Conservation (phyloP, 805 yeast species). For the Candida fluviatilis region DNA sequence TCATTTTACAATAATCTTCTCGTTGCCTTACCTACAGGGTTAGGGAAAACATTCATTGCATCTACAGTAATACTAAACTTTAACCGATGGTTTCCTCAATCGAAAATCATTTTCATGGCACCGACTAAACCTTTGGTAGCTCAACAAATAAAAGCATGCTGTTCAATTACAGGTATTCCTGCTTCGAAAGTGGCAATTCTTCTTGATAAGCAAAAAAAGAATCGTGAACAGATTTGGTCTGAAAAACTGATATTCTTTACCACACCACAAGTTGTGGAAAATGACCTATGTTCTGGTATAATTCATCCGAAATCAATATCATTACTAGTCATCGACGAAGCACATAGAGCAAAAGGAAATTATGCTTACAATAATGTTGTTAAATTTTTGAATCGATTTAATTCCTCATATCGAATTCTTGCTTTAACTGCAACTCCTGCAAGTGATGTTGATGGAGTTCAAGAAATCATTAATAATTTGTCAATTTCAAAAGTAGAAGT, state of each 20-base stretch:
- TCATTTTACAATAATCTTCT: slow-evolving; percentile 71
- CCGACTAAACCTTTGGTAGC: slow-evolving; percentile 96
- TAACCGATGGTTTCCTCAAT: slow-evolving; percentile 74
- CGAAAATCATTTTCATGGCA: slow-evolving; percentile 90
- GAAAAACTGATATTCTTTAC: slow-evolving; percentile 79
- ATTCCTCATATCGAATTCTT: slow-evolving; percentile 60
- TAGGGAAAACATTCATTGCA: slow-evolving; percentile 96
- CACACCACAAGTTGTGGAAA: slow-evolving; percentile 94
- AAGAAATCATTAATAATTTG: slow-evolving; percentile 72
- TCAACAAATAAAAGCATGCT: slow-evolving; percentile 92
- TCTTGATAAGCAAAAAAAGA: slow-evolving; percentile 51
- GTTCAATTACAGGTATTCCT: slow-evolving; percentile 82
- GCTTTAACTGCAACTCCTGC: slow-evolving; percentile 98
- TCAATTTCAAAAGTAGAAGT: slow-evolving; percentile 75
- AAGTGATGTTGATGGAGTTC: slow-evolving; percentile 80
- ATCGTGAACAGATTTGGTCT: slow-evolving; percentile 76
- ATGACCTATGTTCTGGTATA: slow-evolving; percentile 73
- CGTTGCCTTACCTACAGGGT: slow-evolving; percentile 94
- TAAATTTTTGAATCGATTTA: slow-evolving; percentile 51
- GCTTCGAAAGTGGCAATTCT: slow-evolving; percentile 73
- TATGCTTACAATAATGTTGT: slow-evolving; percentile 89
- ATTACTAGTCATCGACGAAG: slow-evolving; percentile 87
- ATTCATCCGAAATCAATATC: slow-evolving; percentile 73
- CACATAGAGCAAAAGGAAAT: slow-evolving; percentile 88
- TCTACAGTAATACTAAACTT: slow-evolving; percentile 89